Evolutionary conservation across 345 rosid genomes (phyloP), one percentile per base, ranked within the genome.

Genomic region (Aquilaria yunnanensis): DNA sequence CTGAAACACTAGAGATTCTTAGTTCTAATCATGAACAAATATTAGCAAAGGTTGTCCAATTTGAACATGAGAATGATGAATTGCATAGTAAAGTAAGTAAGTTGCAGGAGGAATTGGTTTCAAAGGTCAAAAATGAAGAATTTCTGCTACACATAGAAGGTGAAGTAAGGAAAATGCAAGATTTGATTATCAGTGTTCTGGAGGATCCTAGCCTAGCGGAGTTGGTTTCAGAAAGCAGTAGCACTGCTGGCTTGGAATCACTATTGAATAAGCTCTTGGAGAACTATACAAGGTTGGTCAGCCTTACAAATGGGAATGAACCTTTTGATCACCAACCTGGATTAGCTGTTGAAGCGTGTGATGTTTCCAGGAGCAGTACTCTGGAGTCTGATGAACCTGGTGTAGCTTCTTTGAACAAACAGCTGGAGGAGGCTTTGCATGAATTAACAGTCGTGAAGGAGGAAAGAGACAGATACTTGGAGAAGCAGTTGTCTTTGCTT

Each of bases 181-280:
- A 69, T 71, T 59, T 85, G 78, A 76, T 90, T 57, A 64, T 74
- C 79, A 84, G 80, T 66, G 86, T 77, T 47, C 63, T 94, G 65
- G 71, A 68, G 71, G 92, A 86, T 68, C 71, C 82, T 61, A 82
- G 67, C 62, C 55, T 66, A 47, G 73, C 72, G 56, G 82, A 81
- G 61, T 67, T 80, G 66, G 73, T 67, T 23, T 65, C 75, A 43
- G 82, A 57, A 69, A 78, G 74, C 33, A 72, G 74, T 67, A 65
- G 77, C 72, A 66, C 67, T 29, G 88, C 81, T 66, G 73, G 72
- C 72, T 75, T 94, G 86, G 86, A 90, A 68, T 72, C 59, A 69
- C 70, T 86, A 60, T 64, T 94, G 75, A 76, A 70, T 78, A 78
- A 85, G 77, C 89, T 94, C 67, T 64, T 90, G 72, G 91, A 82